These are phyloP conservation scores for Lasiodiplodia gonubiensis DNA, from an alignment of 2,329 filamentous ascomycete species.

Conservation along the genomic window DNA sequence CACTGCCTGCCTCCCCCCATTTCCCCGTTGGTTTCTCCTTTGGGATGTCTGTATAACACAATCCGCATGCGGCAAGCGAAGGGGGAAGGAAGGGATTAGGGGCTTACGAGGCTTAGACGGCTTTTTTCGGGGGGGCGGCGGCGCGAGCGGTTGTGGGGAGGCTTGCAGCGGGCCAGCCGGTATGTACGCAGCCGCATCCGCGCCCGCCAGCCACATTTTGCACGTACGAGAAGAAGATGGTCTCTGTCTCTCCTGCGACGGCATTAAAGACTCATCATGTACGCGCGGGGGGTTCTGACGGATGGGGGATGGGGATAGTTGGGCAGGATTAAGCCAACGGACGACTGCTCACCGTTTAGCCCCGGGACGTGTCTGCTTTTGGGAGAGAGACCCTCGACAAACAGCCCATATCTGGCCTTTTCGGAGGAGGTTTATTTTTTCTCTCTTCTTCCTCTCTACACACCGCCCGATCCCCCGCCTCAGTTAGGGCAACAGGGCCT, in stretches of 20 bases:
- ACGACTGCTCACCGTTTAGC: background rate
- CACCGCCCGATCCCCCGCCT: background rate
- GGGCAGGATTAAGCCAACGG: background rate
- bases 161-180: slow-evolving; percentile 16
- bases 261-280: background rate
- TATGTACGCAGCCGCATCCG: slow-evolving; percentile 24
- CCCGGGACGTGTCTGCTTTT: background rate
- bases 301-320: background rate
- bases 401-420: background rate
- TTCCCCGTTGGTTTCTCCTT: background rate
- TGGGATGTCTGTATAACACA: background rate
- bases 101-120: background rate
- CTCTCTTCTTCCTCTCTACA: background rate
- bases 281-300: background rate
- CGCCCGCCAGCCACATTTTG: slow-evolving; percentile 21
- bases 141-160: background rate
- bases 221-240: background rate
- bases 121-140: background rate
- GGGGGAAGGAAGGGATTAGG: background rate
- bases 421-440: background rate
- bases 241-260: too few species aligned
- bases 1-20: background rate
- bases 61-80: background rate
- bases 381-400: too few species aligned
- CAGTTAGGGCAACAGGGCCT: background rate